A percentile compares a stretch with the other conserved stretches of the same genome.
These are phyloP conservation scores for Syzygium aromaticum DNA, from an alignment of 345 rosid genomes.

Conservation along the genomic window DNA sequence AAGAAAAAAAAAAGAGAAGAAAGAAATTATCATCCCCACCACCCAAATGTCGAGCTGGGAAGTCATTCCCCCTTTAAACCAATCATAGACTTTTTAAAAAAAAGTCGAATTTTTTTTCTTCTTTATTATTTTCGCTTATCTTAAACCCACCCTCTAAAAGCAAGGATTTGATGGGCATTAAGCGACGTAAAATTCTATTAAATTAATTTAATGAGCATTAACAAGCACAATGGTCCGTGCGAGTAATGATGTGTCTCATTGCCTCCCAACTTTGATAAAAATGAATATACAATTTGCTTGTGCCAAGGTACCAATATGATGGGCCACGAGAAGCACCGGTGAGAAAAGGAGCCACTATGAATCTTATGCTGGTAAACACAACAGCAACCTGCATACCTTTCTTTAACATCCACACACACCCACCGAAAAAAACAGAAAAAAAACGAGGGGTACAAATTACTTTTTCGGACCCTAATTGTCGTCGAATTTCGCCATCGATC, in stretches of 20 bases:
- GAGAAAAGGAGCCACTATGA: not conserved
- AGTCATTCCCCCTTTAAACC: not conserved
- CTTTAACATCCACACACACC: not conserved
- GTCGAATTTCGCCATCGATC: not conserved
- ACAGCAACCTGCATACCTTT: not conserved
- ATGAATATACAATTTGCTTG: not conserved
- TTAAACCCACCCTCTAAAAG: not conserved
- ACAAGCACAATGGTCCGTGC: not conserved
- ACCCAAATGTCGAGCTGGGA: conserved; percentile 3
- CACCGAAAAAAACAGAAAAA: not conserved
- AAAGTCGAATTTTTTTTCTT: not conserved
- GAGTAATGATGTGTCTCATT: not conserved
- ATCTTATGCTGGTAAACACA: not conserved
- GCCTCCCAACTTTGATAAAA: not conserved
- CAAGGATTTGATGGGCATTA: not conserved
- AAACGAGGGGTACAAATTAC: not conserved
- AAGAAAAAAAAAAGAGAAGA: not conserved
- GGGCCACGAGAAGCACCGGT: not conserved
- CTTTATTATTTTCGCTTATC: not conserved
- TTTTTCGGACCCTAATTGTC: not conserved
- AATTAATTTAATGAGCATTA: not conserved
- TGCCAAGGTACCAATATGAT: not conserved
- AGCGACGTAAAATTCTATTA: not conserved
- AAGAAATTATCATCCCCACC: not conserved
- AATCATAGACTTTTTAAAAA: too few relatives aligned